Conservation (phyloP, 2,329 filamentous ascomycete species). For the Rhynchosporium graminicola region DNA sequence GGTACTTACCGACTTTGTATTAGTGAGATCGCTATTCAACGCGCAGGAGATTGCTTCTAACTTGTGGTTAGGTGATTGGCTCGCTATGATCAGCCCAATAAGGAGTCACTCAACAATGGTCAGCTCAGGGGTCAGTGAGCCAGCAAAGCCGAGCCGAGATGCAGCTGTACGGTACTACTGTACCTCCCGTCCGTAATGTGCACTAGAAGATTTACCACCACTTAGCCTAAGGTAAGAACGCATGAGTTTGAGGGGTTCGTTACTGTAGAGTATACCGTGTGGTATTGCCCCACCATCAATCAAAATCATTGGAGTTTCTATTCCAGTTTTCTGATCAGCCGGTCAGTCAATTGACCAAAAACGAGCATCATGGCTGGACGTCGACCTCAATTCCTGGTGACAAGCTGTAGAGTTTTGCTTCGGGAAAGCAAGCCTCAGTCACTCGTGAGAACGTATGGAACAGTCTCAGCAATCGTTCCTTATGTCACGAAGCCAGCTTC, state of each 20-base stretch:
- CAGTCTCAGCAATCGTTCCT: conserved; percentile 26
- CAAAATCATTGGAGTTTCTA: not conserved
- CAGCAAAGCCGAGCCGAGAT: conserved; percentile 2
- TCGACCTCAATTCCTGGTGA: conserved; percentile 21
- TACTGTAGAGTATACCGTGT: not conserved
- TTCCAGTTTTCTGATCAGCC: not conserved
- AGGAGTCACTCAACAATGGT: conserved; percentile 20
- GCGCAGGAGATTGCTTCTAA: conserved; percentile 11
- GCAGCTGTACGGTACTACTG: not conserved
- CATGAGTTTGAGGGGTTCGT: not conserved
- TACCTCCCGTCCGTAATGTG: not conserved
- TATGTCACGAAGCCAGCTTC: conserved; percentile 22
- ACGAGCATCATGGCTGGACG: conserved; percentile 27
- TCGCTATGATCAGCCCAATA: conserved; percentile 11
- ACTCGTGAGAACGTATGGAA: conserved; percentile 31
- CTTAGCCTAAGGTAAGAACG: conserved; percentile 1
- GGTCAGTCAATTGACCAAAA: conserved; percentile 14
- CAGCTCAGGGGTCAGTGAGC: conserved; percentile 5
- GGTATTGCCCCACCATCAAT: conserved; percentile 15
- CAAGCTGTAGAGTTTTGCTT: conserved; percentile 24
- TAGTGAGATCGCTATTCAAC: conserved; percentile 4
- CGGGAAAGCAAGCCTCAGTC: conserved; percentile 22
- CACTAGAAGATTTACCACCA: conserved; percentile 4
- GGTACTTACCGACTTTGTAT: not conserved
- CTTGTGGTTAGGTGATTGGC: conserved; percentile 7